These are phyloP conservation scores for Fomitopsis betulina DNA, from an alignment of 1,284 basidiomycete species.

Conservation along the genomic window DNA sequence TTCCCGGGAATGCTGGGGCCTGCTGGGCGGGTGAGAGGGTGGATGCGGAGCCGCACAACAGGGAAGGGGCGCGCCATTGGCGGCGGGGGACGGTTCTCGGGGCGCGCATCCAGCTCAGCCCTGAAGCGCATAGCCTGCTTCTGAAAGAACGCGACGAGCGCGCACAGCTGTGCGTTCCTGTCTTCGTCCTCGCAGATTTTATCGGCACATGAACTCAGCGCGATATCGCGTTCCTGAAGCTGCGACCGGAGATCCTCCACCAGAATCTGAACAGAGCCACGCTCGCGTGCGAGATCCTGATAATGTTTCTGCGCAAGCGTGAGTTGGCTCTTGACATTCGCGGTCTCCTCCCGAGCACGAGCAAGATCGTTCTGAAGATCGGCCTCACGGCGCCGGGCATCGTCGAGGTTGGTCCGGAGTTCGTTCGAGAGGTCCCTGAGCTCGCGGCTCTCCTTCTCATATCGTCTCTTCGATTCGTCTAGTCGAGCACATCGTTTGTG, in stretches of 20 bases:
- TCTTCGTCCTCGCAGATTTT: background rate
- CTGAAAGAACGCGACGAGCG: background rate
- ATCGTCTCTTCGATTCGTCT: background rate
- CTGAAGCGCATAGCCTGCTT: background rate
- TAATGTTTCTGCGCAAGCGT: background rate
- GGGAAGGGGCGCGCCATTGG: background rate
- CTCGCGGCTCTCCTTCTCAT: background rate
- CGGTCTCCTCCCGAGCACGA: background rate
- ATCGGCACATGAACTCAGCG: background rate
- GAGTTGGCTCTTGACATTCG: background rate
- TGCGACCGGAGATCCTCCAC: too few relatives aligned
- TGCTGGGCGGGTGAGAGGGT: background rate
- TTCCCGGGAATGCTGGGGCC: background rate
- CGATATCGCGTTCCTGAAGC: background rate
- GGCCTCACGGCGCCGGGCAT: background rate
- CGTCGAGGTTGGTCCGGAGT: background rate
- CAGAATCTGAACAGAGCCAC: background rate
- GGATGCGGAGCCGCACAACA: background rate
- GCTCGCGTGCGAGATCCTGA: background rate
- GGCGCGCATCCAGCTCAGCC: background rate
- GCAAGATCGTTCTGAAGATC: background rate
- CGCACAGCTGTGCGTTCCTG: background rate
- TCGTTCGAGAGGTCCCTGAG: background rate
- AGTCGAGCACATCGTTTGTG: background rate
- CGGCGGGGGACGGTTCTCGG: background rate